A percentile compares a stretch with the other conserved stretches of the same genome.
Conservation (phyloP, 2,329 filamentous ascomycete species). For the Trichoderma simmonsii region DNA sequence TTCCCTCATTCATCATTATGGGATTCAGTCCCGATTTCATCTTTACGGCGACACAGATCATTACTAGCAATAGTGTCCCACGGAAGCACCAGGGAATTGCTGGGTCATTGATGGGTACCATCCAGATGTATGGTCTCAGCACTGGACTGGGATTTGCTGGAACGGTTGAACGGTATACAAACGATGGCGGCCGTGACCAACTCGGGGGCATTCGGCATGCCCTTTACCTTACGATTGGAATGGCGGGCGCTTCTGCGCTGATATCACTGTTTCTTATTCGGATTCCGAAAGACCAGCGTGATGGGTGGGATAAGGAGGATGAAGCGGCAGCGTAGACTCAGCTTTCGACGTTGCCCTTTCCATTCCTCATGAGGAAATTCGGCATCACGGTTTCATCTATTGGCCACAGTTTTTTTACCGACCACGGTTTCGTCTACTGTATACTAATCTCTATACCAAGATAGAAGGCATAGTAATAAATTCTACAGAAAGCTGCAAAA, state of each 20-base stretch:
- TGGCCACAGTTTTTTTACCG: neutral
- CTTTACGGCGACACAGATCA: constrained; percentile 48
- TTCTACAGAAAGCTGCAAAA: neutral
- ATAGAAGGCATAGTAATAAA: neutral
- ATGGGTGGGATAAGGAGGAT: constrained; percentile 30
- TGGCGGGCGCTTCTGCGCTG: constrained; percentile 34
- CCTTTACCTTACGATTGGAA: constrained; percentile 39
- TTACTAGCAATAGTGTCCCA: constrained; percentile 50
- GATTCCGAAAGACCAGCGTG: constrained; percentile 39
- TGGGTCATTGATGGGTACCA: constrained; percentile 44
- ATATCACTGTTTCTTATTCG: constrained; percentile 38
- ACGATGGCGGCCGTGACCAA: constrained; percentile 18
- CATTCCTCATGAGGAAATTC: neutral
- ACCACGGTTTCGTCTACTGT: neutral
- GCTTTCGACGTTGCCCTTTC: neutral
- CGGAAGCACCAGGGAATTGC: constrained; percentile 50
- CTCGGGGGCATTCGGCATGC: constrained; percentile 38
- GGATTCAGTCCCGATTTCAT: constrained; percentile 47
- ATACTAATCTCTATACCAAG: neutral
- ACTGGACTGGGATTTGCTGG: constrained; percentile 34
- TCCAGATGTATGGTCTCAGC: constrained; percentile 33
- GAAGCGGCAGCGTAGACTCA: neutral
- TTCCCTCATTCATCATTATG: constrained; percentile 36
- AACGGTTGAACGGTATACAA: constrained; percentile 30
- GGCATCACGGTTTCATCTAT: neutral